Evolutionary conservation across 2,329 filamentous ascomycete genomes (phyloP).

Genomic region (Bipolaris cookei): DNA sequence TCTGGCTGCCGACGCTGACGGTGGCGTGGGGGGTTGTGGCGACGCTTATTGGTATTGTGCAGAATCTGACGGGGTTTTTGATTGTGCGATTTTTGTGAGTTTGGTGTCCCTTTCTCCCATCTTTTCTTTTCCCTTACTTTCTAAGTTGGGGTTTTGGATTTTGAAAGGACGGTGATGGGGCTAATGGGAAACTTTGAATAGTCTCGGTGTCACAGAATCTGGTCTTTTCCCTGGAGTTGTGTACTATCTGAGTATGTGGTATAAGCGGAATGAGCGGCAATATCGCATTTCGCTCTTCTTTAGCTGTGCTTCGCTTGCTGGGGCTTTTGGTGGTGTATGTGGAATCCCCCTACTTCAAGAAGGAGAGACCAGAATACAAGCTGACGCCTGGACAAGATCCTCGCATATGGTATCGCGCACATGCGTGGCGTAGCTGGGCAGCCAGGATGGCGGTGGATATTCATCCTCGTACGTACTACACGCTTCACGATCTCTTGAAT

Average conservation of each 20-base stretch:
- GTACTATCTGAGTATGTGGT: slow-evolving; percentile 69
- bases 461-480: slow-evolving; percentile 43
- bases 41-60: slow-evolving; percentile 58
- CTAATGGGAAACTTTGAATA: slow-evolving; percentile 1
- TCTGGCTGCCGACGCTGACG: slow-evolving; percentile 57
- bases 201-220: slow-evolving; percentile 45
- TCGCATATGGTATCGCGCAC: slow-evolving; percentile 64
- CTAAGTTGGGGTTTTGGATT: too few relatives aligned
- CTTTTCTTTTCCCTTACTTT: neutral
- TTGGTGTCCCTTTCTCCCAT: neutral
- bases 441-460: slow-evolving; percentile 52
- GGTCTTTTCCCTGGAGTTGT: slow-evolving; percentile 52
- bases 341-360: neutral
- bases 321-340: slow-evolving; percentile 64
- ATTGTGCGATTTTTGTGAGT: slow-evolving; percentile 56
- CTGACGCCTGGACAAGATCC: neutral
- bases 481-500: too few relatives aligned
- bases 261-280: slow-evolving; percentile 64
- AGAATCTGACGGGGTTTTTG: slow-evolving; percentile 56
- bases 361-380: neutral
- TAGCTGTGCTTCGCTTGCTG: slow-evolving; percentile 63
- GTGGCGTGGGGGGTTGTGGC: slow-evolving; percentile 57
- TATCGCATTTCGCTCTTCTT: slow-evolving; percentile 67
- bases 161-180: neutral
- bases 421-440: slow-evolving; percentile 61